These are phyloP conservation scores for Meira miltonrushii DNA, from an alignment of 1,284 basidiomycete genomes.

Conservation along the genomic window DNA sequence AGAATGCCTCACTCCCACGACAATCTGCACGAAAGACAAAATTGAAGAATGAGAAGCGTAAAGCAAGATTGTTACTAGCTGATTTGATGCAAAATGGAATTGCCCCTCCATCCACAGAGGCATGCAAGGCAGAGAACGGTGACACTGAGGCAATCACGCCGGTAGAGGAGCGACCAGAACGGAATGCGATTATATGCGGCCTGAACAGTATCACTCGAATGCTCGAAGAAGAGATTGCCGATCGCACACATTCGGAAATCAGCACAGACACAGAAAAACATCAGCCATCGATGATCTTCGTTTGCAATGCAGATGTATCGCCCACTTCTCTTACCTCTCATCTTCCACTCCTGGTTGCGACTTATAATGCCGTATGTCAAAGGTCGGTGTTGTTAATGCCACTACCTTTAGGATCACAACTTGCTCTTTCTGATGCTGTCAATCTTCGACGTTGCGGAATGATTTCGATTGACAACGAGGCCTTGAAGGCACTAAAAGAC, in stretches of 20 bases:
- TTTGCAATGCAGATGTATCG: slow-evolving; percentile 2
- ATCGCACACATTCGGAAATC: neutral
- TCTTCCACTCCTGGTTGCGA: slow-evolving; percentile 2
- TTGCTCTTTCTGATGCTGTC: neutral
- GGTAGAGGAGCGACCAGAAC: neutral
- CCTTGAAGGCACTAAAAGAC: neutral
- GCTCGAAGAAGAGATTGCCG: neutral
- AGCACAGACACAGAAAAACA: neutral
- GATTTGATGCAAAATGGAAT: neutral
- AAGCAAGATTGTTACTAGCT: neutral
- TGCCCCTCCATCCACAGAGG: neutral
- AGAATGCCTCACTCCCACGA: neutral
- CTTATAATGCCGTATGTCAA: slow-evolving; percentile 1
- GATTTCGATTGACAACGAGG: neutral
- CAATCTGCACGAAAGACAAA: slow-evolving; percentile 1
- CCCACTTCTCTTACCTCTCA: neutral
- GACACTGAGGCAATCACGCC: neutral
- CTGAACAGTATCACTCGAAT: slow-evolving; percentile 3
- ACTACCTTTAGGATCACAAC: neutral
- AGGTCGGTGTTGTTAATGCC: neutral
- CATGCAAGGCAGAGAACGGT: neutral
- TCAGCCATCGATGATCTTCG: slow-evolving; percentile 1
- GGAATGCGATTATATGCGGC: neutral
- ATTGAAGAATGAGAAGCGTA: neutral
- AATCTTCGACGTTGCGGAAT: neutral